Base-by-base conservation (phyloP, 345 rosid genomes). In the Aethionema arabicum region DNA sequence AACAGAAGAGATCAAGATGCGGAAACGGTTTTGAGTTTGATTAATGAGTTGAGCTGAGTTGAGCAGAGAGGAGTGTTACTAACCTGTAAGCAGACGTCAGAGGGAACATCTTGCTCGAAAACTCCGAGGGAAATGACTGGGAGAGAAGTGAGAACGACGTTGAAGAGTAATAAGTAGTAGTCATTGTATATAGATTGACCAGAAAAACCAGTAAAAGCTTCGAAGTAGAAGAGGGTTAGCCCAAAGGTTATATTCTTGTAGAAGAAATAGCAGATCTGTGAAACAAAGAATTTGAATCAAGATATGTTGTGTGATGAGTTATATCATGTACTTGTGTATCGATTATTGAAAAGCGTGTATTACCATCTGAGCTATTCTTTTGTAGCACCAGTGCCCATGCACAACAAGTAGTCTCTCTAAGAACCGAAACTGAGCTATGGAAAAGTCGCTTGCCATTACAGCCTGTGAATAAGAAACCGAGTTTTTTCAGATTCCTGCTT, bases 231-330 rank as follows among this genome's bases (percentile, higher is more conserved):
- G 33, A 85, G 75, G 38, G 91, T 90, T 65, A 87, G 80, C 54
- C 91, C 89, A n/a, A 87, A 82, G 4, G 87, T 75, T 52, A 90
- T 75, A 67, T 90, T 90, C 80, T 87, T 90, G 93, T 85, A 87
- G 49, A 83, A 79, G 73, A 81, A 86, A 56, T 84, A 83, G 50
- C 79, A 80, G 39, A 89, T 78, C 93, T 85, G 61, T 21, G 66
- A 27, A 40, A 51, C 80, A 56, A 60, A 62, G 36, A 37, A 63
- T 8, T 38, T 6, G 31, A 82, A 29, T 48, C 37, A 75, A 15
- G 15, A 56, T 3, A 14, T 57, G 14, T 36, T 38, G 10, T 39
- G 36, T 51, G 33, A 59, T 56, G 61, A 49, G 14, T 44, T 52
- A 7, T n/a, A n/a, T n/a, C n/a, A n/a, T n/a, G n/a, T n/a, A n/a